phyloP scores from a whole-genome alignment of 331 rosid genomes.

The Acacia pycnantha region DNA sequence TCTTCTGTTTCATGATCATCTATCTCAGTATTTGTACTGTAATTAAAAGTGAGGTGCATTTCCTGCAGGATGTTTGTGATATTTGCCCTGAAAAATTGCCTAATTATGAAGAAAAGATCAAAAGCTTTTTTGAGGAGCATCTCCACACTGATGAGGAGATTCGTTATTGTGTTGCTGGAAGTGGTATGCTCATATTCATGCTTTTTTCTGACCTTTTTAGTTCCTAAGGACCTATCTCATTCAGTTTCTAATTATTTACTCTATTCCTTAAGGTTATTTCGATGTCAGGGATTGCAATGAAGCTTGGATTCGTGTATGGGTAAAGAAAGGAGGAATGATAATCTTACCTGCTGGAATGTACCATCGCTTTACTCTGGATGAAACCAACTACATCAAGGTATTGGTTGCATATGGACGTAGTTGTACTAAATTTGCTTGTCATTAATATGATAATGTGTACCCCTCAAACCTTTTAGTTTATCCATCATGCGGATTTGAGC shows the following conservation, averaged over 20 bases:
- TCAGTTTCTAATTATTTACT: constrained; percentile 25
- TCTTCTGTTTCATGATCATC: constrained; percentile 10
- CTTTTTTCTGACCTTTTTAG: constrained; percentile 17
- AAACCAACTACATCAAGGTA: constrained; percentile 94
- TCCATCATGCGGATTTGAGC: constrained; percentile 5
- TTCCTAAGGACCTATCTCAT: not conserved
- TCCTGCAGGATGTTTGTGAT: constrained; percentile 86
- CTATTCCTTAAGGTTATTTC: constrained; percentile 72
- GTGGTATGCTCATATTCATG: constrained; percentile 53
- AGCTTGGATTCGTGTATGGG: constrained; percentile 89
- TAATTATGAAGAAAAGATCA: constrained; percentile 92
- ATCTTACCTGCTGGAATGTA: constrained; percentile 96
- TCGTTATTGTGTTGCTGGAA: constrained; percentile 84
- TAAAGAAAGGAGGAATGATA: constrained; percentile 96
- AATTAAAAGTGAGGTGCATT: constrained; percentile 26
- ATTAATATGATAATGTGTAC: not conserved
- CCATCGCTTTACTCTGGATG: constrained; percentile 91
- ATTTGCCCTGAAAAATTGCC: constrained; percentile 91
- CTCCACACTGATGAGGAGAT: constrained; percentile 98
- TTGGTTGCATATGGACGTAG: constrained; percentile 14
- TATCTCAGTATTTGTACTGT: constrained; percentile 5
- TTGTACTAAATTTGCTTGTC: not conserved
- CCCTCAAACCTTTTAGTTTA: not conserved
- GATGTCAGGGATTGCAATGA: constrained; percentile 87
- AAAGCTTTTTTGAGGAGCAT: constrained; percentile 85